These are phyloP conservation scores for Cystoderma amianthinum DNA, from an alignment of 768 basidiomycete genomes.

Conservation along the genomic window DNA sequence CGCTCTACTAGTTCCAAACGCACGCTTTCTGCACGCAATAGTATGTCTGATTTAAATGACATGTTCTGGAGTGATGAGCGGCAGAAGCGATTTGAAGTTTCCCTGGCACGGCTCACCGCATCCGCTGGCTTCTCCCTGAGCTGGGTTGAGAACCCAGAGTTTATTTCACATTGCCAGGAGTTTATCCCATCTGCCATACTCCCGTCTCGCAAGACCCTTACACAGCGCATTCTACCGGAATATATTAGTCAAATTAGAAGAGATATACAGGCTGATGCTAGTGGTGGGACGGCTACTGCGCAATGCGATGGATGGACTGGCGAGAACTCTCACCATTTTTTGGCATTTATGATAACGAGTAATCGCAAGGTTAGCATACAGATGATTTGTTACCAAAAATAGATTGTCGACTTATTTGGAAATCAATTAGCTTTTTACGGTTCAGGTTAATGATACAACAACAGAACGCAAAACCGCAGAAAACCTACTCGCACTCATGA, in stretches of 20 bases:
- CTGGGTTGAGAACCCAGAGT: slow-evolving; percentile 29
- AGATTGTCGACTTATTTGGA: slow-evolving; percentile 1
- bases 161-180: slow-evolving; percentile 14
- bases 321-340: slow-evolving; percentile 18
- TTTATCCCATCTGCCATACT: slow-evolving; percentile 19
- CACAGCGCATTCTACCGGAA: slow-evolving; percentile 14
- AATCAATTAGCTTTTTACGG: slow-evolving; percentile 13
- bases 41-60: no score
- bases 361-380: slow-evolving; percentile 11
- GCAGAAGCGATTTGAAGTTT: slow-evolving; percentile 12
- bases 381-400: not conserved
- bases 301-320: slow-evolving; percentile 32
- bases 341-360: slow-evolving; percentile 23
- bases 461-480: slow-evolving; percentile 22
- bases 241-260: slow-evolving; percentile 5
- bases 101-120: slow-evolving; percentile 17
- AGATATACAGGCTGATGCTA: slow-evolving; percentile 4
- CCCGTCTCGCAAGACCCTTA: slow-evolving; percentile 15
- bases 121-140: slow-evolving; percentile 21
- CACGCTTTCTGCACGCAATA: slow-evolving; percentile 4
- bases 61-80: not conserved
- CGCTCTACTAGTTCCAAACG: not conserved
- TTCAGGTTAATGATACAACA: slow-evolving; percentile 22
- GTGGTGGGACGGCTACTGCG: slow-evolving; percentile 14
- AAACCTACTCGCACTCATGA: slow-evolving; percentile 15